Evolutionary conservation across 2,329 filamentous ascomycete species (phyloP).

Genomic region (Colletotrichum theobromicola): DNA sequence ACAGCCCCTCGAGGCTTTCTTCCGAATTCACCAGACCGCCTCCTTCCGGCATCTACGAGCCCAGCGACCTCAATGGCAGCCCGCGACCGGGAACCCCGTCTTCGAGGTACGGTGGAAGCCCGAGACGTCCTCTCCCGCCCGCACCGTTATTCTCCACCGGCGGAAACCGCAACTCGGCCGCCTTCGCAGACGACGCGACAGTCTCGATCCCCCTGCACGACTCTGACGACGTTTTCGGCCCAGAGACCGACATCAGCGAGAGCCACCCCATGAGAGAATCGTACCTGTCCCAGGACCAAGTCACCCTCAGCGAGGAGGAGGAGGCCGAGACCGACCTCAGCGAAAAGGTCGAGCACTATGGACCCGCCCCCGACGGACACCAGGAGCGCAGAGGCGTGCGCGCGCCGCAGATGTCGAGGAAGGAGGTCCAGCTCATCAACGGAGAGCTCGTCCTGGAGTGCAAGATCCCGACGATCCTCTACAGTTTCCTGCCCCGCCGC

Average conservation of each 20-base stretch:
- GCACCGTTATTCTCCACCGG: conserved; percentile 79
- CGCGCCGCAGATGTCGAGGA: conserved; percentile 86
- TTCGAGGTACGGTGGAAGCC: conserved; percentile 86
- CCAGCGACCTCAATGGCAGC: conserved; percentile 85
- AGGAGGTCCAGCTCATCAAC: conserved; percentile 95
- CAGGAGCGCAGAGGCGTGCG: conserved; percentile 89
- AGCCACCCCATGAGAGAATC: conserved; percentile 59
- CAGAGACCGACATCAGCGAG: conserved; percentile 59
- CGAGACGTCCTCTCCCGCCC: conserved; percentile 84
- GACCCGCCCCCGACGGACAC: conserved; percentile 83
- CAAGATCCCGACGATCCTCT: conserved; percentile 98
- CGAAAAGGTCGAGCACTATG: conserved; percentile 80
- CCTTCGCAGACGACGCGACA: conserved; percentile 70
- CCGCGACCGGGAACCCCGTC: conserved; percentile 91
- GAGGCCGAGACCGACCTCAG: conserved; percentile 34
- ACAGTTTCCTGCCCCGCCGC: conserved; percentile 92
- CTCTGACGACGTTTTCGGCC: conserved; percentile 78
- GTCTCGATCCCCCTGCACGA: conserved; percentile 73
- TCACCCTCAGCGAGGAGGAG: conserved; percentile 55
- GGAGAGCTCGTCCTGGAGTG: conserved; percentile 97
- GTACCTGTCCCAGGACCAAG: conserved; percentile 59
- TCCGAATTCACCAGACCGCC: conserved; percentile 75
- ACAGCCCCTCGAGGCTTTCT: conserved; percentile 58
- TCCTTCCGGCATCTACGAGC: conserved; percentile 79
- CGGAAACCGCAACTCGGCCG: conserved; percentile 49